Evolutionary conservation across 805 yeast genomes (phyloP).

Genomic region (Novakomyces olei): DNA sequence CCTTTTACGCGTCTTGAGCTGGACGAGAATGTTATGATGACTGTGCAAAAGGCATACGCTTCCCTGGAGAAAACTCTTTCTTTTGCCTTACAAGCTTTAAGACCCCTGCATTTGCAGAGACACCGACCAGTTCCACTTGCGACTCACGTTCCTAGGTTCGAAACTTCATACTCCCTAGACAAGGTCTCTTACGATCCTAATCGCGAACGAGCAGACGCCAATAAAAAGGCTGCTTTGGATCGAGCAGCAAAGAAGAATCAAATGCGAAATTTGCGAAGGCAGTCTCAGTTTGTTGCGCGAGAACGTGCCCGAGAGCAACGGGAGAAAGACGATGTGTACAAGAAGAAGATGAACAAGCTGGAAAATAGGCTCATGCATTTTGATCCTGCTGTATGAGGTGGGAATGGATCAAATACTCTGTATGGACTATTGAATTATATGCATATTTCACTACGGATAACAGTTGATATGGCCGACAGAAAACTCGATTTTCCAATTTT

Average conservation of each 20-base stretch:
- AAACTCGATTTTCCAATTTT: no score
- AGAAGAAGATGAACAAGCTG: constrained; percentile 69
- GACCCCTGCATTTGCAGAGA: constrained; percentile 57
- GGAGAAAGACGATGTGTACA: constrained; percentile 53
- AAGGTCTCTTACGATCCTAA: constrained; percentile 77
- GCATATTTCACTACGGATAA: no score
- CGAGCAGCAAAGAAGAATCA: constrained; percentile 83
- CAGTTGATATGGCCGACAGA: no score
- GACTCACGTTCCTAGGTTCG: constrained; percentile 72
- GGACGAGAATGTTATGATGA: no score
- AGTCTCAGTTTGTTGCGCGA: constrained; percentile 66
- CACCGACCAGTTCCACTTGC: constrained; percentile 73
- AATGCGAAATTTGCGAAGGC: constrained; percentile 75
- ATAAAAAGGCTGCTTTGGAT: constrained; percentile 60
- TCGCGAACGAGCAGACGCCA: constrained; percentile 56
- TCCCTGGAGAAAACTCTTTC: no score
- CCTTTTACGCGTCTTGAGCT: no score
- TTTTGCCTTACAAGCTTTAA: no score
- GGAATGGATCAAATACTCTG: background rate
- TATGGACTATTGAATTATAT: background rate
- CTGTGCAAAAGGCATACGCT: no score
- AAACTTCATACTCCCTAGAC: constrained; percentile 89
- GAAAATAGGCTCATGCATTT: constrained; percentile 47
- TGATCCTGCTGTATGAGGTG: constrained; percentile 2
- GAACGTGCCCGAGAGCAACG: constrained; percentile 65